Percentiles rank a stretch among this genome's conserved stretches.
Conservation (phyloP, 2,329 filamentous ascomycete species). For the Penicillium brasilianum region DNA sequence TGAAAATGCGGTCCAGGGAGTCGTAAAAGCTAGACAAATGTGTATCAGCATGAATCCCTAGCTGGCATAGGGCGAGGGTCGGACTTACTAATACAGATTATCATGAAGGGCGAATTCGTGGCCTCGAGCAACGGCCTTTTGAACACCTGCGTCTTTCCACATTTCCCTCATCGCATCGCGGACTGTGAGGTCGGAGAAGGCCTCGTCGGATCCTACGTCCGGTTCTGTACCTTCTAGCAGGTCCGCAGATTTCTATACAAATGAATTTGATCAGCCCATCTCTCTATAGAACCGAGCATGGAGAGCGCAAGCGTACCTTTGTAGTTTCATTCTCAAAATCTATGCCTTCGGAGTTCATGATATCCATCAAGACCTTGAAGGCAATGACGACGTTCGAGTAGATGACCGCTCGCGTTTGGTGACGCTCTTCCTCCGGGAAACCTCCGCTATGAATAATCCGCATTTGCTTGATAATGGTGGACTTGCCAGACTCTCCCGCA, state of each 20-base stretch:
- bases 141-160: constrained; percentile 84
- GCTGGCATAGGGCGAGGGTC: neutral
- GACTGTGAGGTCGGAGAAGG: constrained; percentile 67
- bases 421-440: constrained; percentile 85
- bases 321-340: constrained; percentile 77
- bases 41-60: constrained; percentile 19
- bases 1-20: constrained; percentile 76
- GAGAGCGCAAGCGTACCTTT: constrained; percentile 62
- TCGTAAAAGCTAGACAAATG: constrained; percentile 72
- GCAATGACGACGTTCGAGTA: constrained; percentile 94
- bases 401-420: constrained; percentile 93
- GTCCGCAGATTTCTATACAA: constrained; percentile 72
- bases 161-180: constrained; percentile 79
- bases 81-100: constrained; percentile 84
- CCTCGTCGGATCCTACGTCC: constrained; percentile 81
- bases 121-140: constrained; percentile 85
- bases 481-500: constrained; percentile 94
- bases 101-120: constrained; percentile 97
- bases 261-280: constrained; percentile 6
- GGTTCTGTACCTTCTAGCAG: constrained; percentile 73
- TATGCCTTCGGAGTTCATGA: constrained; percentile 84
- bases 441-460: constrained; percentile 94
- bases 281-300: neutral
- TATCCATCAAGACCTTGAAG: constrained; percentile 86
- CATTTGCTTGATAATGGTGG: constrained; percentile 98